Base-by-base conservation (phyloP, 768 basidiomycete species). In the Hysterangium stoloniferum region DNA sequence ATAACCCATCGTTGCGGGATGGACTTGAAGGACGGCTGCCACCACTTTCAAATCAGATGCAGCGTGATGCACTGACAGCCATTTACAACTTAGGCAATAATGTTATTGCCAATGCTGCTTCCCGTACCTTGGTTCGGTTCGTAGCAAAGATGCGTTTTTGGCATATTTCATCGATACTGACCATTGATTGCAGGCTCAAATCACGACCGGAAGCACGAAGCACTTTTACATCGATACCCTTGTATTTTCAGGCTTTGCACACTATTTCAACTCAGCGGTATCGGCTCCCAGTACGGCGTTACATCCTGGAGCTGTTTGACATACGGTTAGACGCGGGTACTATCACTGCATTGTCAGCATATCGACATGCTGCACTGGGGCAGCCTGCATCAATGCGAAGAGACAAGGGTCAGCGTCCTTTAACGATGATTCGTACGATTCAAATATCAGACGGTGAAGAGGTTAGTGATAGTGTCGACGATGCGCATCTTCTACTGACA, bases 1-100 rank as follows among this genome's bases (percentile, higher is more conserved):
- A 72, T 43, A 59, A 64, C 6, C 59, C 70, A 1, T 58, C 68
- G 11, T 22, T 35, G 32, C 53, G 58, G 17, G 40, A 52, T 27
- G 50, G 27, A 61, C 59, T 31, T 57, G 64, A 29, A 61, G 63
- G 29, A 58, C 79, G 77, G 2, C 65, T 94, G 25, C 68, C 80
- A 52, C 79, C 84, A 4, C 80, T 87, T 7, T 75, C 76, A 0
- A 71, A 78, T 6, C 79, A 82, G 54, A 69, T 77, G 32, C 94
- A 98, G 59, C 73, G 81, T 4, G 90, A 95, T 58, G 83, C 90
- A 25, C 76, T 94, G 58, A 84, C 85, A 4, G 88, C 90, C 4
- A 88, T 99, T 44, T 86, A 92, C 59, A 97, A 97, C 62, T 72
- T 99, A 35, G 84, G 86, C 25, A 99, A 99, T 62, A 90, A 93